phyloP scores from a whole-genome alignment of 2,329 filamentous ascomycete species.

The Calonectria pauciramosa region DNA sequence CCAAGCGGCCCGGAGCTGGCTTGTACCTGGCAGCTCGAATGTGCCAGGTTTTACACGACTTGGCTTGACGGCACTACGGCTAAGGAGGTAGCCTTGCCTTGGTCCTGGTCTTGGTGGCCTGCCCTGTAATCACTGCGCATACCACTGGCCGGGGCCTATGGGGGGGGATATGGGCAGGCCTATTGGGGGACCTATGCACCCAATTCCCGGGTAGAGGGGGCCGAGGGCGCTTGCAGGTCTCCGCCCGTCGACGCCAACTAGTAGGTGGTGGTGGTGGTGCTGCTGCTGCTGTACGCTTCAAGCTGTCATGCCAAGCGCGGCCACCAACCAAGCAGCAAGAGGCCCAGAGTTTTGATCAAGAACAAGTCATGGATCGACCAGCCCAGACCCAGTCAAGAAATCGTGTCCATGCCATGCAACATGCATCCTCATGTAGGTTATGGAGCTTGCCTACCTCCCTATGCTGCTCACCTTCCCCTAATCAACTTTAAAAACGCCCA shows the following conservation, averaged over 20 bases:
- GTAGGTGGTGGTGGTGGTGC: not conserved
- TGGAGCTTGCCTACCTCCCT: constrained; percentile 8
- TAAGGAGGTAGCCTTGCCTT: not conserved
- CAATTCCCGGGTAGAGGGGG: constrained; percentile 1
- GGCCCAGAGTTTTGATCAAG: constrained; percentile 12
- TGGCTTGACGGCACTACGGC: not conserved
- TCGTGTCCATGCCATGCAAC: constrained; percentile 7
- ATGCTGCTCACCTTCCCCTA: not conserved
- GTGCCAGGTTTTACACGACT: not conserved
- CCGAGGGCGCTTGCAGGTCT: not conserved
- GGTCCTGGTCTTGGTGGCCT: not conserved
- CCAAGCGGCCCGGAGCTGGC: not conserved
- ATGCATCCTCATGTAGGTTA: not conserved
- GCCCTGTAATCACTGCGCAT: constrained; percentile 12
- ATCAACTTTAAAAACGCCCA: constrained; percentile 23
- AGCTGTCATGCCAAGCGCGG: not conserved
- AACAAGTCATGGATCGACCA: constrained; percentile 12
- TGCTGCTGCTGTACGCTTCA: not conserved
- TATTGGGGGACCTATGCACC: not conserved
- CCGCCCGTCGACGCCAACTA: not conserved
- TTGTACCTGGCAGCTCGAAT: not conserved
- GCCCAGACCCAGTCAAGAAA: constrained; percentile 9
- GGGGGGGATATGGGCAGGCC: not conserved
- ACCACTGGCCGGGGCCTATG: not conserved
- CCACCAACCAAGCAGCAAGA: not conserved